These are phyloP conservation scores for Boechera divaricarpa DNA, from an alignment of 345 rosid genomes.

Conservation along the genomic window DNA sequence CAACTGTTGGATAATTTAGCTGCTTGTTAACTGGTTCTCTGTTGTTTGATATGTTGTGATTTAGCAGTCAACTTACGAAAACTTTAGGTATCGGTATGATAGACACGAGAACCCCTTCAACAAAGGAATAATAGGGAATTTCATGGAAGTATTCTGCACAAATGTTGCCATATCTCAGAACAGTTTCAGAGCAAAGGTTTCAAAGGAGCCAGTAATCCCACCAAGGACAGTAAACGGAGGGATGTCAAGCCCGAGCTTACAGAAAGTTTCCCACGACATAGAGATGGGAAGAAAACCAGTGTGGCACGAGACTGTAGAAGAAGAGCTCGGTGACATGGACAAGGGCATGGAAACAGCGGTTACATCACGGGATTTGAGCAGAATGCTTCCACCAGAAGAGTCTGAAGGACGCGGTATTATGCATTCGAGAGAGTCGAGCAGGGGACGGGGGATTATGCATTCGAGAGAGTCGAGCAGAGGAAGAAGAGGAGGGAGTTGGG, in stretches of 20 bases:
- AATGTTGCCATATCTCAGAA: slow-evolving; percentile 69
- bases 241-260: slow-evolving; percentile 51
- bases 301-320: slow-evolving; percentile 59
- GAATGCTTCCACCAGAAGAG: slow-evolving; percentile 71
- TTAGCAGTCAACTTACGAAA: slow-evolving; percentile 93
- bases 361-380: slow-evolving; percentile 61
- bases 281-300: slow-evolving; percentile 77
- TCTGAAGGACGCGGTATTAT: slow-evolving; percentile 62
- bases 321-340: slow-evolving; percentile 45
- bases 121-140: slow-evolving; percentile 70
- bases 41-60: slow-evolving; percentile 33
- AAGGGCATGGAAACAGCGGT: slow-evolving; percentile 49
- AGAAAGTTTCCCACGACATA: slow-evolving; percentile 58
- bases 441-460: slow-evolving; percentile 56
- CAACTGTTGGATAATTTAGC: background rate
- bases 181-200: slow-evolving; percentile 76
- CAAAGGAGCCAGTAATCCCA: slow-evolving; percentile 54
- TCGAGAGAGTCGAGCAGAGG: slow-evolving; percentile 51
- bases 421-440: slow-evolving; percentile 53
- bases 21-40: slow-evolving; percentile 27
- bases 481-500: slow-evolving; percentile 51
- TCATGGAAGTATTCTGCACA: slow-evolving; percentile 75
- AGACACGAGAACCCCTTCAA: slow-evolving; percentile 71
- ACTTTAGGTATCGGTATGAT: slow-evolving; percentile 79
- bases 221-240: slow-evolving; percentile 54